Base-by-base conservation (phyloP, 768 basidiomycete species). In the Saitozyma podzolica region DNA sequence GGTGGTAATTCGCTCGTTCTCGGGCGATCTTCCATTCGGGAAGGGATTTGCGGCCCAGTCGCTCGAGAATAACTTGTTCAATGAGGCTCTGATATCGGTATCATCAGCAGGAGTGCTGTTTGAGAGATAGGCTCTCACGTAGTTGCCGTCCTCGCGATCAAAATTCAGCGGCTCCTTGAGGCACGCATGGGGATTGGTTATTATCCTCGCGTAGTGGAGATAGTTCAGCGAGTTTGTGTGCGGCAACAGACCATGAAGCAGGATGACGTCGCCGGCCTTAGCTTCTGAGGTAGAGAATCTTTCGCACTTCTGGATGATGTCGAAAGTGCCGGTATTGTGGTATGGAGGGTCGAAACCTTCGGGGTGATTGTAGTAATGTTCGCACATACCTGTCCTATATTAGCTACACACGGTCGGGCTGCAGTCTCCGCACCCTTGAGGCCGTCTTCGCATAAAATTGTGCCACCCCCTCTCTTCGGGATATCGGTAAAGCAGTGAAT, bases 401-500 rank as follows among this genome's bases (percentile, higher is more conserved):
- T 43, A 13, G 16, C 17, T 4, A 14, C 50, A 20, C 6, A 8
- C 9, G 9, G 39, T 37, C 19, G 5, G 8, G 14, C 20, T 14
- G 16, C 17, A 19, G 19, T 11, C 14, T 10, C 45, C 61, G 39
- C 43, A 64, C 56, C 47, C 42, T 57, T 59, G 40, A 62, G 62
- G 10, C 67, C 67, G 50, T 68, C 67, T 47, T 68, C 67, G 29
- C 59, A 61, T 9, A 68, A 10, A 5, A 17, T 55, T 4, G 67
- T 68, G 29, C 67, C 67, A 3, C 67, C 67, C 7, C 64, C 67
- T 1, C 61, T 40, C 29, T 29, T 48, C 45, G 51, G 51, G 37
- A 65, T 62, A 56, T 68, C 67, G 51, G 67, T 68, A 49, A 68
- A 68, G 50, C 67, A 68, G 54, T 68, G 64, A 45, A 68, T 68